phyloP scores from a whole-genome alignment of 1,284 basidiomycete species.

The Spongiforma sp. region DNA sequence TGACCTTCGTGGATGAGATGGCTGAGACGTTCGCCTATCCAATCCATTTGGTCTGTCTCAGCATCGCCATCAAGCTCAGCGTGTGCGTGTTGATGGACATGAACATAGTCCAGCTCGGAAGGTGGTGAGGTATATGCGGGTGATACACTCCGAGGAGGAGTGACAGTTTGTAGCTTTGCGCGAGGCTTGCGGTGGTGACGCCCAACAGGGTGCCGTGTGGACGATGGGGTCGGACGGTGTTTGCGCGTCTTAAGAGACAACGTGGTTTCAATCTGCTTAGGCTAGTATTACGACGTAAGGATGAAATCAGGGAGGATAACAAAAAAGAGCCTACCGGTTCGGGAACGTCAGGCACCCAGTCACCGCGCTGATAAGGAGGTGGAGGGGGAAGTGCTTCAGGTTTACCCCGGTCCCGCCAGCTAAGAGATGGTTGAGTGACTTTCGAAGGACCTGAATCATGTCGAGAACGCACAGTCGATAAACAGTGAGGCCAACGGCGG shows the following conservation, averaged over 20 bases:
- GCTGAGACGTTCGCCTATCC: constrained; percentile 72
- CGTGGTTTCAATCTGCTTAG: constrained; percentile 26
- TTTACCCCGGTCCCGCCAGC: constrained; percentile 75
- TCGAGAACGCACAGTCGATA: constrained; percentile 71
- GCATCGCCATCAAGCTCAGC: constrained; percentile 32
- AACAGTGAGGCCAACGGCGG: constrained; percentile 81
- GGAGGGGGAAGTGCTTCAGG: constrained; percentile 50
- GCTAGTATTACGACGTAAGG: constrained; percentile 14
- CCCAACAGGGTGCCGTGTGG: constrained; percentile 37
- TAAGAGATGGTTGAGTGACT: constrained; percentile 14
- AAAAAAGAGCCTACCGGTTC: constrained; percentile 21
- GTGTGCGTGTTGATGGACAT: constrained; percentile 12
- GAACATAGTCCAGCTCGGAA: constrained; percentile 46
- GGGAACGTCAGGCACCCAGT: constrained; percentile 48
- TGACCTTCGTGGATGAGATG: constrained; percentile 75
- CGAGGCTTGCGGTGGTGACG: constrained; percentile 42
- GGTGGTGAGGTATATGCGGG: constrained; percentile 34
- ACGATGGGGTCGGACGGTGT: constrained; percentile 34
- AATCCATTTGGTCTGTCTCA: constrained; percentile 63
- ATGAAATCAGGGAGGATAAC: constrained; percentile 9
- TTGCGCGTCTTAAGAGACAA: constrained; percentile 34
- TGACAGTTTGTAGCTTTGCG: constrained; percentile 28
- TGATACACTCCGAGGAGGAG: constrained; percentile 34
- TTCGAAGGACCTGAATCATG: neutral
- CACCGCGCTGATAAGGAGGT: constrained; percentile 67